These are phyloP conservation scores for Linum lewisii DNA, from an alignment of 345 rosid species.

Conservation along the genomic window DNA sequence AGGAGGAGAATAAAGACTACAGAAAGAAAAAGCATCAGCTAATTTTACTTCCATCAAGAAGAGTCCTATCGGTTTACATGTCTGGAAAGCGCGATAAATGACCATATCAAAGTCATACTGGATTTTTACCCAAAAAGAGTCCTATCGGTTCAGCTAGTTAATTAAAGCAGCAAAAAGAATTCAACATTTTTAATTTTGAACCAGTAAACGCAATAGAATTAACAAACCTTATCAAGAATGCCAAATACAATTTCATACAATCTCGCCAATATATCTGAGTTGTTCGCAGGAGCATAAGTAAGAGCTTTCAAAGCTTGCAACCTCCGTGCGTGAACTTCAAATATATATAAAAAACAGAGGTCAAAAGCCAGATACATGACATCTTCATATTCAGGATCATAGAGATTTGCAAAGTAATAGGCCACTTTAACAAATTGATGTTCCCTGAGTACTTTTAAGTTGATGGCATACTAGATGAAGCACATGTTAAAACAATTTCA, in stretches of 20 bases:
- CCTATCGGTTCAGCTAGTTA: too few relatives aligned
- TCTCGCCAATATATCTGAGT: conserved; percentile 61
- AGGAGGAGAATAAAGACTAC: too few relatives aligned
- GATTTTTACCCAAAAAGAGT: too few relatives aligned
- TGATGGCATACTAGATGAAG: not conserved
- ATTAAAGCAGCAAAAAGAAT: not conserved
- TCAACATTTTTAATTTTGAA: not conserved
- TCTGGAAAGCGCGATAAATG: too few relatives aligned
- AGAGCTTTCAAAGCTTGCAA: conserved; percentile 98
- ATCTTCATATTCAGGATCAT: not conserved
- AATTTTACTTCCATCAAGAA: too few relatives aligned
- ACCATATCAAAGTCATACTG: too few relatives aligned
- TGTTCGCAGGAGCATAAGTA: conserved; percentile 80
- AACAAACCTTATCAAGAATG: conserved; percentile 86
- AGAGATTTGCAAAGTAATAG: not conserved
- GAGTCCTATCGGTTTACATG: too few relatives aligned
- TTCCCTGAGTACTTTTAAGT: not conserved
- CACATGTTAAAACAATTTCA: not conserved
- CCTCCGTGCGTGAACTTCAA: conserved; percentile 86
- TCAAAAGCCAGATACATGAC: conserved; percentile 14
- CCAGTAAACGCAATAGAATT: conserved; percentile 6
- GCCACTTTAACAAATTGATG: not conserved
- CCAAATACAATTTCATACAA: conserved; percentile 88
- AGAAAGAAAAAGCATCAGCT: too few relatives aligned
- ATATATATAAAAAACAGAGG: conserved; percentile 9